Percentiles rank a stretch among this genome's conserved stretches.
These are phyloP conservation scores for carrot (Daucus carota) DNA, from an alignment of 129 eudicot species.

Conservation along the genomic window DNA sequence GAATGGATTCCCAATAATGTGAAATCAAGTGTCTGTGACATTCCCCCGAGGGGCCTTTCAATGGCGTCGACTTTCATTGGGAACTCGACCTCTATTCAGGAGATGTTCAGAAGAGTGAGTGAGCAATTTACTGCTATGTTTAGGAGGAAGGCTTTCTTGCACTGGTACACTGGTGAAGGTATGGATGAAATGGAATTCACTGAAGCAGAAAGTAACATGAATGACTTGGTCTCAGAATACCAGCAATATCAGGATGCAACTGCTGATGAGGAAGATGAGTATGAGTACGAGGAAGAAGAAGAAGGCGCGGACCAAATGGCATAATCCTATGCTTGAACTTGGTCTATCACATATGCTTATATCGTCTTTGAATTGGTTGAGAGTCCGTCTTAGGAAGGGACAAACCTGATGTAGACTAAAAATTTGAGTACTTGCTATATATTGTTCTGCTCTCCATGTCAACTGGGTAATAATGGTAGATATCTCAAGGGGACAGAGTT, in stretches of 20 bases:
- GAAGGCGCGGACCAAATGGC: constrained; percentile 13
- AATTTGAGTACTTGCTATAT: background rate
- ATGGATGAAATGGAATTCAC: constrained; percentile 52
- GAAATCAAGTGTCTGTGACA: constrained; percentile 72
- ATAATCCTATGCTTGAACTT: constrained; percentile 1
- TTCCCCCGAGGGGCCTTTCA: constrained; percentile 60
- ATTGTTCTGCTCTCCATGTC: background rate
- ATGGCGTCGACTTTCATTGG: constrained; percentile 77
- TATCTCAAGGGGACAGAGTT: constrained; percentile 8
- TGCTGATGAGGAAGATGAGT: constrained; percentile 55
- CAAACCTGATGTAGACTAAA: background rate
- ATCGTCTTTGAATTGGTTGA: background rate
- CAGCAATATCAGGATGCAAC: constrained; percentile 80
- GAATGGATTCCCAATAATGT: constrained; percentile 84
- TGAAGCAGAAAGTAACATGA: constrained; percentile 48
- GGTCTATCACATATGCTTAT: background rate
- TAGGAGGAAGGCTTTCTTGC: constrained; percentile 53
- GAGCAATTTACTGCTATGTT: constrained; percentile 50
- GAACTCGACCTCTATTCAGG: constrained; percentile 50
- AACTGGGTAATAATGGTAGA: constrained; percentile 4
- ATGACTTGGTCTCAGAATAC: constrained; percentile 63
- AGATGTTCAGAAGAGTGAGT: constrained; percentile 46
- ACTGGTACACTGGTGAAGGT: constrained; percentile 50
- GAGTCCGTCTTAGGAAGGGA: background rate
- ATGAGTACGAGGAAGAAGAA: constrained; percentile 39